Base-by-base conservation (phyloP, 495 filamentous ascomycete species). In the Penicillium macrosclerotiorum region DNA sequence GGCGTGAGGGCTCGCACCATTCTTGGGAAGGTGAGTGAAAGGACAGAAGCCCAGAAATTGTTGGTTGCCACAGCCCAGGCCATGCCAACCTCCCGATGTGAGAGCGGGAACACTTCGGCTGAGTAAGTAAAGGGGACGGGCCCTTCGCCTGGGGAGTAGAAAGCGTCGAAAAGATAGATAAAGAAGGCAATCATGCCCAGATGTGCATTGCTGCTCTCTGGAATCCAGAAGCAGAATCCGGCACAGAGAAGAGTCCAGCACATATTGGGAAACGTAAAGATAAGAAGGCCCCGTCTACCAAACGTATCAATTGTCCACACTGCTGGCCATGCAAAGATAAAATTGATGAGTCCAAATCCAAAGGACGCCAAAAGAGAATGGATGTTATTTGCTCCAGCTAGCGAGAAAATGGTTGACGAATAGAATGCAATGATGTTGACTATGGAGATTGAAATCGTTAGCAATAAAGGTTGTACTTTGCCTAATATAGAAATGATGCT, bases 231-330 rank as follows among this genome's bases (percentile, higher is more conserved):
- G 59, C 74, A 85, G 37, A 90, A 75, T 0, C 84, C 87, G 2
- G 82, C 85, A 2, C 80, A 83, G 1, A 92, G 73, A 8, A 92
- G 68, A 18, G 84, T 85, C 84, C 85, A 88, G 25, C 75, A 81
- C 88, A 93, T 92, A 33, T 90, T 75, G 0, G 89, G 89, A 64
- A 92, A 92, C 8, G 89, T 95, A 63, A 90, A 87, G 4, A 93
- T 77, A 1, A 93, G 77, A 1, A 95, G 75, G 12, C 74, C 72
- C 17, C 89, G 80, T 25, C 89, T 84, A 8, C 89, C 89, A 37
- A 82, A 92, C 8, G 85, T 90, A 64, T 95, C 89, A 52, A 95
- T 95, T 6, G 87, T 90, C 71, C 77, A 88, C 22, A 94, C 74
- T 4, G 89, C 88, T 1, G 89, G 88, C 68, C 81, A 88, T 36